Evolutionary conservation across 23 red algal genomes (phyloP).

Genomic region (Gracilaria vermiculophylla): DNA sequence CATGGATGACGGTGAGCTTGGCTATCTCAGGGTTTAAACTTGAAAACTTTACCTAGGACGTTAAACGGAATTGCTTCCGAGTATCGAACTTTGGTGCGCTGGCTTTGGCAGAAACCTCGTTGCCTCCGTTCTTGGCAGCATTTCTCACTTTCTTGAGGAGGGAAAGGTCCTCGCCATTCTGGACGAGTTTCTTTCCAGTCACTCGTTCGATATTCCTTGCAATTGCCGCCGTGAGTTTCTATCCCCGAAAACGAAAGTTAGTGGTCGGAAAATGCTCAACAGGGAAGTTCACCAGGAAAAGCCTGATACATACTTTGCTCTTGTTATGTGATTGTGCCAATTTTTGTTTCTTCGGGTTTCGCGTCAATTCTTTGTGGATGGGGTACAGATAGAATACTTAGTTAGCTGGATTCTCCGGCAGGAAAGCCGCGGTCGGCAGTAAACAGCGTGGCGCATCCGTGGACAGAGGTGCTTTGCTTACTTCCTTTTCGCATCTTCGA

Average conservation of each 20-base stretch:
- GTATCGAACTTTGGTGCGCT: slow-evolving; percentile 41
- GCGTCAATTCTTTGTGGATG: not conserved
- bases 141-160: slow-evolving; percentile 36
- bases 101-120: slow-evolving; percentile 26
- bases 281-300: not conserved
- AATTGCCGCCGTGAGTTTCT: slow-evolving; percentile 63
- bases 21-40: no score
- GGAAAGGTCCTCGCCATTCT: slow-evolving; percentile 43
- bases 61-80: slow-evolving; percentile 53
- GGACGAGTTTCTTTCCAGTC: slow-evolving; percentile 20
- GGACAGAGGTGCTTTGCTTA: not conserved
- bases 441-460: not conserved
- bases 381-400: not conserved
- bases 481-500: slow-evolving; percentile 60
- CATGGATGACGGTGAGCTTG: no score
- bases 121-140: slow-evolving; percentile 24
- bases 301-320: slow-evolving; percentile 25
- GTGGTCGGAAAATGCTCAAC: not conserved
- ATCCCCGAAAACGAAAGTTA: not conserved
- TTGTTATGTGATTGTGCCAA: slow-evolving; percentile 31
- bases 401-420: not conserved
- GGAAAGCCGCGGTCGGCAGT: not conserved
- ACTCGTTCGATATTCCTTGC: slow-evolving; percentile 43
- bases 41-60: slow-evolving; percentile 29
- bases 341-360: slow-evolving; percentile 56